Percentiles rank a stretch among this genome's conserved stretches.
Conservation (phyloP, 345 rosid species). For the Populus davidiana region DNA sequence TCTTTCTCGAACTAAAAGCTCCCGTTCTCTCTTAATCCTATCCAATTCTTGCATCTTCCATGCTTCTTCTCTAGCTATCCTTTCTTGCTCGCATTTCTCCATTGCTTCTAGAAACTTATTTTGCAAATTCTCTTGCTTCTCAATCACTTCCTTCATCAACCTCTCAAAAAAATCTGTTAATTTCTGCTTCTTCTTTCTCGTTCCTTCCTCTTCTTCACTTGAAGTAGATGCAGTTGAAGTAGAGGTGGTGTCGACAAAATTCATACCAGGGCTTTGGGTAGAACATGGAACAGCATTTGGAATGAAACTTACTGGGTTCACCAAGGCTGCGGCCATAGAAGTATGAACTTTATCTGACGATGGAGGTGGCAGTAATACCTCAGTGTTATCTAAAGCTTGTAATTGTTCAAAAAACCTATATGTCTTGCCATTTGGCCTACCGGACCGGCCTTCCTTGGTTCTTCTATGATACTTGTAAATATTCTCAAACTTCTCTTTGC, state of each 20-base stretch:
- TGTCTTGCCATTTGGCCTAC: constrained; percentile 22
- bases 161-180: constrained; percentile 19
- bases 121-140: constrained; percentile 32
- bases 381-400: constrained; percentile 24
- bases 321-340: not conserved
- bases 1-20: constrained; percentile 24
- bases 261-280: constrained; percentile 5
- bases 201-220: constrained; percentile 27
- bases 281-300: constrained; percentile 14
- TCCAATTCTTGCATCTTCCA: constrained; percentile 34
- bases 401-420: constrained; percentile 33
- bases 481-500: constrained; percentile 37
- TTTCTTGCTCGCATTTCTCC: constrained; percentile 28
- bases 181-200: constrained; percentile 20
- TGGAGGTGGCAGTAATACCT: not conserved
- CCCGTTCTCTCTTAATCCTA: constrained; percentile 30
- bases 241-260: constrained; percentile 18
- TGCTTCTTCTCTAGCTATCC: constrained; percentile 30
- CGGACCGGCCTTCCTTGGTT: constrained; percentile 29
- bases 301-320: constrained; percentile 12
- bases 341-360: constrained; percentile 14
- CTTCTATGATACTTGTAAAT: constrained; percentile 34
- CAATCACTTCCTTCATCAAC: constrained; percentile 28
- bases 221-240: constrained; percentile 24
- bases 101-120: constrained; percentile 26